These are phyloP conservation scores for Boehmeria nivea DNA, from an alignment of 306 rosid species.

Conservation along the genomic window DNA sequence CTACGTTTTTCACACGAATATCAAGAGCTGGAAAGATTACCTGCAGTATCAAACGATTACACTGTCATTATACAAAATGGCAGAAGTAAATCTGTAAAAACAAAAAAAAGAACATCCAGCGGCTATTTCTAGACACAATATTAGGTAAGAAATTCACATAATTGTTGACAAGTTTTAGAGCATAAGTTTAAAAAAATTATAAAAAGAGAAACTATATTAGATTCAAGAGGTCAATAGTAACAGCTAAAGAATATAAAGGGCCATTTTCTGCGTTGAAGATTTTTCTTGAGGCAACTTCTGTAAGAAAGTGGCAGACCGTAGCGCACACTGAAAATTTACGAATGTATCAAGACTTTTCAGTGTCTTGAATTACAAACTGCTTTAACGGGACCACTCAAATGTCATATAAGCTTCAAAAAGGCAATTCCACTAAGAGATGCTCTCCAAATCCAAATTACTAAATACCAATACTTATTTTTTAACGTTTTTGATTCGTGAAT, in stretches of 20 bases:
- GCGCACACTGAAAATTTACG: background rate
- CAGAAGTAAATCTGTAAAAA: conserved; percentile 13
- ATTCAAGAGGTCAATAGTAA: no score
- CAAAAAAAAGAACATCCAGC: conserved; percentile 9
- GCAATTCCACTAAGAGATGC: background rate
- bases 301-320: background rate
- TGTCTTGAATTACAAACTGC: background rate
- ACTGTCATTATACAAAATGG: conserved; percentile 22
- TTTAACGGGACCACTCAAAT: background rate
- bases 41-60: conserved; percentile 41
- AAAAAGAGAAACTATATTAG: no score
- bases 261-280: no score
- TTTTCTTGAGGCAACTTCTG: background rate
- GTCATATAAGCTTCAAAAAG: no score
- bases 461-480: background rate
- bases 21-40: conserved; percentile 97
- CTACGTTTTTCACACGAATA: conserved; percentile 98
- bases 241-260: no score
- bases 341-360: background rate
- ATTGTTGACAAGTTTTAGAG: background rate
- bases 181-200: background rate
- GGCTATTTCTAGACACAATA: conserved; percentile 13
- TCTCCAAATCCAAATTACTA: background rate
- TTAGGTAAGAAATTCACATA: background rate
- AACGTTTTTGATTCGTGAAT: background rate